These are phyloP conservation scores for Phytophthora palmivora DNA, from an alignment of 352 stramenopile species.

Conservation along the genomic window DNA sequence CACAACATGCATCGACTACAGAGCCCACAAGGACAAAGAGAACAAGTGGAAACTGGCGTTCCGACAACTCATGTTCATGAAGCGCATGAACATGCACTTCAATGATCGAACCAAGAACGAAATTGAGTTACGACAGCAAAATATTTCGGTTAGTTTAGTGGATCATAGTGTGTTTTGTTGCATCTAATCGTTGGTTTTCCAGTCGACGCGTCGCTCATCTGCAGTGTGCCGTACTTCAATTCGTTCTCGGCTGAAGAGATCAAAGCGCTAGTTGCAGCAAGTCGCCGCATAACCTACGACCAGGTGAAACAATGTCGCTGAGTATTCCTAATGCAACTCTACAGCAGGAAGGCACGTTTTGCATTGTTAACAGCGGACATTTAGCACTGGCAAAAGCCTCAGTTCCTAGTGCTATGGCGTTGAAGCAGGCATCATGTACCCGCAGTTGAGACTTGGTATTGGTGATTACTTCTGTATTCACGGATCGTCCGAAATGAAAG, in stretches of 20 bases:
- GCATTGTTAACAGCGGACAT: constrained; percentile 68
- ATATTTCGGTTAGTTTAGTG: constrained; percentile 59
- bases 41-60: constrained; percentile 84
- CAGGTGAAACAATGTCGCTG: constrained; percentile 58
- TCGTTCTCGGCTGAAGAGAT: constrained; percentile 64
- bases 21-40: constrained; percentile 31
- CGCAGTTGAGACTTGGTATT: constrained; percentile 69
- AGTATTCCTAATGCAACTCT: constrained; percentile 10
- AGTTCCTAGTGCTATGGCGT: constrained; percentile 46
- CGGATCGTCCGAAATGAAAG: constrained; percentile 52
- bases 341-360: constrained; percentile 55
- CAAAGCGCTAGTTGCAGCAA: constrained; percentile 53
- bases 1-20: no score
- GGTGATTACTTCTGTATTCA: constrained; percentile 72
- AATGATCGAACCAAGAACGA: constrained; percentile 81
- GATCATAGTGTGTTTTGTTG: background rate
- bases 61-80: constrained; percentile 86
- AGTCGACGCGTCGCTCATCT: constrained; percentile 78
- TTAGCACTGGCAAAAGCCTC: constrained; percentile 44
- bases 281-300: constrained; percentile 50
- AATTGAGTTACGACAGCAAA: constrained; percentile 79
- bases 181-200: background rate
- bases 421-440: constrained; percentile 63
- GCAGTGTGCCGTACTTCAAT: constrained; percentile 83
- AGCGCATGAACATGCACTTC: constrained; percentile 83